Percentiles rank a stretch among this genome's conserved stretches.
Evolutionary conservation across 805 yeast genomes (phyloP).

Genomic region (Metschnikowia noctiluminum): DNA sequence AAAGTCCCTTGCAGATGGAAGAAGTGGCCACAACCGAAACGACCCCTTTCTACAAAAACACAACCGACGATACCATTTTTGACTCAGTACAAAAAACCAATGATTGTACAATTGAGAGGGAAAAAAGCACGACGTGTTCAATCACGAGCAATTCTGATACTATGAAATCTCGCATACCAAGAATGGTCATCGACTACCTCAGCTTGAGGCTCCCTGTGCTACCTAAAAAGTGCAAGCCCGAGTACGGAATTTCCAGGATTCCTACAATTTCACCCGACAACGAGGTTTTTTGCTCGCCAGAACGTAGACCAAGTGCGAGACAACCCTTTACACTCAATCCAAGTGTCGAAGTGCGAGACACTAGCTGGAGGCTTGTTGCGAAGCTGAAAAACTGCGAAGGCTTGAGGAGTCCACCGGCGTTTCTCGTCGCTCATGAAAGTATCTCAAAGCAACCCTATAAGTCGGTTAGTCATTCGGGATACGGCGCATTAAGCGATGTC

Average conservation of each 20-base stretch:
- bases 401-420: constrained; percentile 10
- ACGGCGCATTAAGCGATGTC: constrained; percentile 4
- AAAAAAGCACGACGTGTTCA: background rate
- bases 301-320: constrained; percentile 6
- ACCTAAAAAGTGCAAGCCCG: constrained; percentile 16
- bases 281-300: constrained; percentile 28
- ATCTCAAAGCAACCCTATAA: background rate
- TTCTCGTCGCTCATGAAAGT: constrained; percentile 5
- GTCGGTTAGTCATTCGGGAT: background rate
- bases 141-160: background rate
- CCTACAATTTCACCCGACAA: constrained; percentile 31
- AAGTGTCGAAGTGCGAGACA: no score
- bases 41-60: constrained; percentile 5
- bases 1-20: constrained; percentile 1
- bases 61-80: background rate
- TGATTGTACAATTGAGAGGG: background rate
- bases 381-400: background rate
- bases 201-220: constrained; percentile 23
- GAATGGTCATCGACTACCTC: constrained; percentile 21
- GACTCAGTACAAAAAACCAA: background rate
- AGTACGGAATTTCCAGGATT: constrained; percentile 18
- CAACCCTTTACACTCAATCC: background rate
- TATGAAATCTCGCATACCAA: constrained; percentile 24
- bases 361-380: no score
- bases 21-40: constrained; percentile 5